Conservation (phyloP, 768 basidiomycete species). For the Rhizopogon vulgaris region DNA sequence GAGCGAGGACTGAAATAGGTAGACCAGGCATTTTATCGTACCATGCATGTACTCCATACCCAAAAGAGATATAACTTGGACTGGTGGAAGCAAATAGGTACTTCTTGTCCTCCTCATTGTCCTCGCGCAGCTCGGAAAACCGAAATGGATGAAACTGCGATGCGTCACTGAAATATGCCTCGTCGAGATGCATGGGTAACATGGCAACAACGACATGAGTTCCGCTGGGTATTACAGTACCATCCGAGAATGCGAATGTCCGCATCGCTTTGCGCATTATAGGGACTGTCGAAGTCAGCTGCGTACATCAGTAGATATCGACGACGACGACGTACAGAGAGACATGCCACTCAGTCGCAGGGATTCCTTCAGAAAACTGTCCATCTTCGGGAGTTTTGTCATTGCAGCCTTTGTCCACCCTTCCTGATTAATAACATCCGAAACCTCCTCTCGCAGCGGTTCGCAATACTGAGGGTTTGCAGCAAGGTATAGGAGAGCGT, state of each 20-base stretch:
- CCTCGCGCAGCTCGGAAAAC: slow-evolving; percentile 26
- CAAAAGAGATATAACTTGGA: slow-evolving; percentile 29
- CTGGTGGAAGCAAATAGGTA: slow-evolving; percentile 25
- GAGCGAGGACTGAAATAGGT: background rate
- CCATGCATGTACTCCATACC: slow-evolving; percentile 30
- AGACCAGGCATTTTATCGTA: slow-evolving; percentile 12
- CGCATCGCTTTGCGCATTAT: slow-evolving; percentile 29
- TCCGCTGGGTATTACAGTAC: slow-evolving; percentile 33
- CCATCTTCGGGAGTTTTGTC: slow-evolving; percentile 29
- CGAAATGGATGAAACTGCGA: slow-evolving; percentile 36
- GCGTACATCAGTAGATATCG: background rate
- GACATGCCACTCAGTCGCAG: slow-evolving; percentile 29
- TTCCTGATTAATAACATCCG: slow-evolving; percentile 21
- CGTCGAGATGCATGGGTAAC: slow-evolving; percentile 32
- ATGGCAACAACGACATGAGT: slow-evolving; percentile 28
- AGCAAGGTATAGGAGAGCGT: slow-evolving; percentile 35
- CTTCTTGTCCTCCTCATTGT: slow-evolving; percentile 16
- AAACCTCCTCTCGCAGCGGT: slow-evolving; percentile 36
- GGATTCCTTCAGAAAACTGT: slow-evolving; percentile 40
- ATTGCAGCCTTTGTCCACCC: slow-evolving; percentile 30
- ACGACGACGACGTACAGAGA: slow-evolving; percentile 20
- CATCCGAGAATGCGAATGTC: slow-evolving; percentile 28
- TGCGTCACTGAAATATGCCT: slow-evolving; percentile 37
- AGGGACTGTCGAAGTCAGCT: slow-evolving; percentile 20
- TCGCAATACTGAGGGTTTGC: slow-evolving; percentile 32